Evolutionary conservation across 176 grass and related monocot species (phyloP).

Genomic region (Dactylis glomerata): DNA sequence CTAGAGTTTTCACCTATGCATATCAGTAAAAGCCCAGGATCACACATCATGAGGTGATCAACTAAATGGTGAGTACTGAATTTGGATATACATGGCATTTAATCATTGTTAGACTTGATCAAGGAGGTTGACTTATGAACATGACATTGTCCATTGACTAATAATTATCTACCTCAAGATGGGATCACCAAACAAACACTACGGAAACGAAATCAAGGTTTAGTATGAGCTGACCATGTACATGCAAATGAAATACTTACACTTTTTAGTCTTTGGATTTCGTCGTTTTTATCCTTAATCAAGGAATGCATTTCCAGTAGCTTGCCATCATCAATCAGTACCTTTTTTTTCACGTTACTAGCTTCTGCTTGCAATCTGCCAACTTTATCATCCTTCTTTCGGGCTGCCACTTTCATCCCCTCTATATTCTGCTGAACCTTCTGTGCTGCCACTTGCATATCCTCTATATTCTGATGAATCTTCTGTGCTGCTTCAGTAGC

Average conservation of each 20-base stretch:
- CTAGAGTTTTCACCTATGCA: no score
- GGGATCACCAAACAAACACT: neutral
- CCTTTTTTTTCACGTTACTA: constrained; percentile 23
- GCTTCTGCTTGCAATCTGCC: constrained; percentile 18
- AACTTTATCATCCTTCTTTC: constrained; percentile 36
- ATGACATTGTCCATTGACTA: neutral
- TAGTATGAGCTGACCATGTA: neutral
- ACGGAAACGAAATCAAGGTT: neutral
- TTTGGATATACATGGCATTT: neutral
- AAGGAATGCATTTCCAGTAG: neutral
- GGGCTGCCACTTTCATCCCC: constrained; percentile 19
- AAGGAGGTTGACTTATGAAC: neutral
- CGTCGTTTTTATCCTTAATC: neutral
- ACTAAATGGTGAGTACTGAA: neutral
- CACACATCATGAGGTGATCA: neutral
- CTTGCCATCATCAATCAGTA: constrained; percentile 16
- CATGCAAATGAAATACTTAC: constrained; percentile 30
- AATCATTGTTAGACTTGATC: neutral
- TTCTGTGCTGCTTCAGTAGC: neutral
- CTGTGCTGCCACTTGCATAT: neutral
- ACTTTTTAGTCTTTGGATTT: neutral
- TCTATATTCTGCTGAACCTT: constrained; percentile 29
- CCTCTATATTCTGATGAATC: neutral
- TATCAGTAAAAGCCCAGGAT: no score
- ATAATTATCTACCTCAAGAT: neutral